Base-by-base conservation (phyloP, 1,139 yeast genomes). In the Candida sanyaensis region DNA sequence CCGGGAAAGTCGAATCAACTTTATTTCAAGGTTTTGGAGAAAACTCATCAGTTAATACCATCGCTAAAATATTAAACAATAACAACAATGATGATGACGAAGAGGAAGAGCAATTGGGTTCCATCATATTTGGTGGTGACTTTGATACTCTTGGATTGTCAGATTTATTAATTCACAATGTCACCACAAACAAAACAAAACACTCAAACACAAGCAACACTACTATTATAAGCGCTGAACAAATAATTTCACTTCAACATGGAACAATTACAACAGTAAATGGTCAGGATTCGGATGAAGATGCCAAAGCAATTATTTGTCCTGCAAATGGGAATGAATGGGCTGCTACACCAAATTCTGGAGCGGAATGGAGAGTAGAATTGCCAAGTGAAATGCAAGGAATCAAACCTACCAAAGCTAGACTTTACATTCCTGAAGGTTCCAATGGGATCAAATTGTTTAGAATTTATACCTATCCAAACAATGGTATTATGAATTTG, bases 401-500 rank as follows among this genome's bases (percentile, higher is more conserved):
- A 2, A 68, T 86, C 28, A 66, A 71, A 6, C 97, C 97, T 0
- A 82, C 95, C 0, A 86, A 88, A 55, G 75, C 90, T 12, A 74
- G 97, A 50, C 62, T 93, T 6, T 88, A 82, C 62, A 82, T 89
- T 53, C 82, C 90, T 0, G 65, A 66, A 6, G 71, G 74, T 6
- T 73, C 73, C 34, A 71, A 75, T 44, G 86, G 88, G 8, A 81
- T 88, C 4, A 76, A 84, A 49, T 56, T 77, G 6, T 92, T 91
- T 65, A 77, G 97, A 59, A 73, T 93, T 21, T 71, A 87, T 44
- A 83, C 97, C 0, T 73, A 79, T 48, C 98, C 98, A 1, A 79
- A 90, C 40, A 80, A 86, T 56, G 92, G 98, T 56, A 92, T 92
- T 53, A 88, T 93, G 96, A 93, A 93, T 62, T 68, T 93, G 55